A percentile compares a stretch with the other conserved stretches of the same genome.
Conservation (phyloP, 345 rosid species). For the Populus deltoides region DNA sequence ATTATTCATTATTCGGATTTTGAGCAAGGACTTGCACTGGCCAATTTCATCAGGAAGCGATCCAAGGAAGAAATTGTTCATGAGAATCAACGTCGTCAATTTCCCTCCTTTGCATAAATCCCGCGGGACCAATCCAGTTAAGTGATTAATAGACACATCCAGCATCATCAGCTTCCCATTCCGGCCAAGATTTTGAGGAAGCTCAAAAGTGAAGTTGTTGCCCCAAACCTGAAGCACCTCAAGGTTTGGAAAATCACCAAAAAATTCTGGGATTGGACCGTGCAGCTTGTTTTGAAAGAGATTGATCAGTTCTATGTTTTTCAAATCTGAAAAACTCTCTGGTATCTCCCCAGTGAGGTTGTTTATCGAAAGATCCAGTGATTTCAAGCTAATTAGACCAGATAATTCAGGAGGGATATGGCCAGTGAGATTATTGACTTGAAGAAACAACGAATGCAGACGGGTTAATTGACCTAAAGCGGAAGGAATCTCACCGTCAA, state of each 20-base stretch:
- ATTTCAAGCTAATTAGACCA: conserved; percentile 53
- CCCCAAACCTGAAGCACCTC: conserved; percentile 68
- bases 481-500: conserved; percentile 72
- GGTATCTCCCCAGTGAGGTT: conserved; percentile 74
- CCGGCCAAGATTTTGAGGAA: conserved; percentile 69
- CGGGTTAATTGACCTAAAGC: conserved; percentile 53
- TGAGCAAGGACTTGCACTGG: conserved; percentile 55
- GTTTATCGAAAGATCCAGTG: conserved; percentile 72
- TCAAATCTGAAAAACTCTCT: conserved; percentile 42
- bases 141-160: conserved; percentile 64
- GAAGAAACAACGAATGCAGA: conserved; percentile 68
- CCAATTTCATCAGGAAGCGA: conserved; percentile 69
- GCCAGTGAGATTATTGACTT: conserved; percentile 66
- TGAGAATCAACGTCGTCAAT: conserved; percentile 49
- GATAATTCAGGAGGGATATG: conserved; percentile 67
- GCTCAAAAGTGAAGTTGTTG: conserved; percentile 63
- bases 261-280: conserved; percentile 61
- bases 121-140: conserved; percentile 67
- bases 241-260: conserved; percentile 68
- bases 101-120: conserved; percentile 67
- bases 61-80: conserved; percentile 68
- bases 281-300: conserved; percentile 59
- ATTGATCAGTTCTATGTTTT: conserved; percentile 51
- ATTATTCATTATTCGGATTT: conserved; percentile 54
- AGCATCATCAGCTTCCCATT: conserved; percentile 54